Evolutionary conservation across 495 filamentous ascomycete genomes (phyloP), one percentile per base, ranked within the genome.

Genomic region (Penicillium pulvis): DNA sequence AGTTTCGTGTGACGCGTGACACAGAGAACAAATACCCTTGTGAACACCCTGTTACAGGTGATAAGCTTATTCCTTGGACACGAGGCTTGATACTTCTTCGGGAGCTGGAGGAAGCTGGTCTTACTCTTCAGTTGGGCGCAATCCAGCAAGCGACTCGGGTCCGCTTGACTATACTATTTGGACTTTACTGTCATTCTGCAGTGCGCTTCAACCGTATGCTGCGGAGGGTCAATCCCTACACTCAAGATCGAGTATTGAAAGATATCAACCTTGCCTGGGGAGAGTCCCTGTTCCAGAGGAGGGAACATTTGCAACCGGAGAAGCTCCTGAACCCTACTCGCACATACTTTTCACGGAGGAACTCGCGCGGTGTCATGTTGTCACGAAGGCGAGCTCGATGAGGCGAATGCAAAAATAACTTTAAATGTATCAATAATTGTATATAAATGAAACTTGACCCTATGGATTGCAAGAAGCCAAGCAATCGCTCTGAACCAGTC

Each of bases 101-200:
- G 33, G 68, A 78, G 35, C 65, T 88, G 10, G 63, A 74, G 45
- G 31, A 68, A n/a, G 57, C 64, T 42, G 82, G 81, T n/a, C 70
- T 86, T 6, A 51, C 59, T n/a, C 70, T 87, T 30, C 47, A 69
- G 9, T 53, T 48, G 20, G 31, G 48, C 2, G 53, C 53, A 17
- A 75, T 88, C 12, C 62, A 71, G 8, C 67, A 65, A 9, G 79
- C 77, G 1, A 78, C 83, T 59, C 67, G 69, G 11, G 61, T 72
- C n/a, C 82, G 85, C 14, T 67, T 88, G 31, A 64, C 70, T 24
- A 73, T 77, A 6, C 73, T 87, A 1, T 87, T 78, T 58, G 79
- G 81, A 10, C 61, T 42, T 8, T 66, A 63, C 31, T 33, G 64
- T 8, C 58, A 59, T 20, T 76, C 73, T 0, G 67, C 55, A 19